phyloP scores from a whole-genome alignment of 805 yeast species.

The Myxozyma kluyveri region DNA sequence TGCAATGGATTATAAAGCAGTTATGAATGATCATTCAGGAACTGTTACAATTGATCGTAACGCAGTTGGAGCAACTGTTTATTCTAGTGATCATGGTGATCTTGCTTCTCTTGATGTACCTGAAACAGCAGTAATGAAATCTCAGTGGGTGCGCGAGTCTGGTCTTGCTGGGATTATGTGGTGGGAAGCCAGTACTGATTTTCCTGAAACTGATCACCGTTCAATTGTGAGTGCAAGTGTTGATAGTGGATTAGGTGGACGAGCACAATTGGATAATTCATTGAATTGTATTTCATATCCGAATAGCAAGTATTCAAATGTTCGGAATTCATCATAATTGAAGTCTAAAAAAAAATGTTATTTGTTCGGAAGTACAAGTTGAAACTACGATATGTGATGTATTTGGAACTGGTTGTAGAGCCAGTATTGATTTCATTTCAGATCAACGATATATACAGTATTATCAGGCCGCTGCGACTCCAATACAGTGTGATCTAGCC shows the following conservation, averaged over 20 bases:
- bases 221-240: conserved; percentile 11
- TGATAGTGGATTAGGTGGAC: conserved; percentile 9
- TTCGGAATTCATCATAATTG: too few species aligned
- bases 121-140: conserved; percentile 54
- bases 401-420: too few species aligned
- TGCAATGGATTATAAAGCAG: conserved; percentile 50
- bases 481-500: too few species aligned
- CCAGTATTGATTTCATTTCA: too few species aligned
- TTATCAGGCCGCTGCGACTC: too few species aligned
- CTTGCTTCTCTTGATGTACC: conserved; percentile 67
- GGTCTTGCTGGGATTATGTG: conserved; percentile 82
- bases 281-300: conserved; percentile 3
- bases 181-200: conserved; percentile 79
- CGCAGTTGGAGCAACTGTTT: conserved; percentile 56
- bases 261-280: not conserved
- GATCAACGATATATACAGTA: too few species aligned
- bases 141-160: conserved; percentile 49
- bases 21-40: conserved; percentile 19
- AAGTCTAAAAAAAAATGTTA: too few species aligned
- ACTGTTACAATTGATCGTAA: conserved; percentile 52
- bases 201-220: not conserved
- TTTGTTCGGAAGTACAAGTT: too few species aligned
- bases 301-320: conserved; percentile 17
- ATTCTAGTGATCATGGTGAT: conserved; percentile 40
- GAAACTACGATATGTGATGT: too few species aligned